These are phyloP conservation scores for Voacanga thouarsii DNA, from an alignment of 257 asterid genomes.

Conservation along the genomic window DNA sequence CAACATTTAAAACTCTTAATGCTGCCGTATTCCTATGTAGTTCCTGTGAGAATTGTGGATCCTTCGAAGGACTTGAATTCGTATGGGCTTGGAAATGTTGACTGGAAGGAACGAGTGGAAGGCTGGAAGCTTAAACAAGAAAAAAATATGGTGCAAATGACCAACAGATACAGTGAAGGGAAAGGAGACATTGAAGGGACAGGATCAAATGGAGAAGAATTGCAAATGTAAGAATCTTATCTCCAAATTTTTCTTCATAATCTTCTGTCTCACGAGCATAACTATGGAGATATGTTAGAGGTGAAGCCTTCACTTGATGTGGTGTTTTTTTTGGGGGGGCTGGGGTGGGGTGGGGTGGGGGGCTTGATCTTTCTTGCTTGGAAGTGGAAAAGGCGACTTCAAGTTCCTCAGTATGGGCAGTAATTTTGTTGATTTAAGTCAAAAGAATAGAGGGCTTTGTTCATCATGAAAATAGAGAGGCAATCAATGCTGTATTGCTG, in stretches of 20 bases:
- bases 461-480: background rate
- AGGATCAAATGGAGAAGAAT: constrained; percentile 72
- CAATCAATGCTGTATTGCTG: background rate
- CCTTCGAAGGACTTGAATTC: constrained; percentile 85
- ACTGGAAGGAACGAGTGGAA: constrained; percentile 92
- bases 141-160: constrained; percentile 53
- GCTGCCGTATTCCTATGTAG: constrained; percentile 35
- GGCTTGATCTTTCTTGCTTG: background rate
- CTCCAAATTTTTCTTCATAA: background rate
- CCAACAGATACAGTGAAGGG: constrained; percentile 54
- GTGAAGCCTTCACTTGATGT: too few species aligned
- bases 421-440: background rate
- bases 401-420: background rate
- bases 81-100: constrained; percentile 81
- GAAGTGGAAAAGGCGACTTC: background rate
- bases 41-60: constrained; percentile 86
- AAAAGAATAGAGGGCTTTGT: background rate
- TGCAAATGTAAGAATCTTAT: constrained; percentile 59
- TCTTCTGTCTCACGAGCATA: background rate
- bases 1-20: constrained; percentile 10
- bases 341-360: background rate
- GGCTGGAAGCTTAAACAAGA: constrained; percentile 80
- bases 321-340: too few species aligned
- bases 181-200: constrained; percentile 76
- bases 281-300: too few species aligned